phyloP scores from a whole-genome alignment of 2,329 filamentous ascomycete species.

The Sporothrix phasma region DNA sequence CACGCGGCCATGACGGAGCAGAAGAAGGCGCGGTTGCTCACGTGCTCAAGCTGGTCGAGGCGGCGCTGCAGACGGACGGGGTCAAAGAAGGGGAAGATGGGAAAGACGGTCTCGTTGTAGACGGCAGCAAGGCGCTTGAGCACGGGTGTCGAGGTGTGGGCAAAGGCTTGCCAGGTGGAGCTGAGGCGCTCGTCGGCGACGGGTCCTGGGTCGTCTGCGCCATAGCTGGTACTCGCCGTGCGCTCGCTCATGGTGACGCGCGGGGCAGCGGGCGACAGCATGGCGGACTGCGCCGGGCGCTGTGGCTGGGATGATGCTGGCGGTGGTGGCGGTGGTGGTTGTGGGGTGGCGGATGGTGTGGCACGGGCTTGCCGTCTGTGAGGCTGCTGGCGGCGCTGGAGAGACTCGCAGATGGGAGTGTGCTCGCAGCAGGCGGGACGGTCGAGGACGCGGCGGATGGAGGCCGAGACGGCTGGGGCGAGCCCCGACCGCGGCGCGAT shows the following conservation, averaged over 20 bases:
- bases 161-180: constrained; percentile 19
- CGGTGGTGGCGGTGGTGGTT: background rate
- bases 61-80: constrained; percentile 17
- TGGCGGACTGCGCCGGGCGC: background rate
- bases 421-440: background rate
- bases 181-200: constrained; percentile 16
- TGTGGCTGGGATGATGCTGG: background rate
- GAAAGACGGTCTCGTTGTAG: constrained; percentile 21
- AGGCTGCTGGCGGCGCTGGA: background rate
- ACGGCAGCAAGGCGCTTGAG: constrained; percentile 17
- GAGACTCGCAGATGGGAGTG: background rate
- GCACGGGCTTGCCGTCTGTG: background rate
- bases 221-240: background rate
- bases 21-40: constrained; percentile 22
- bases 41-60: constrained; percentile 20
- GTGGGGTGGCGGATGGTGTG: background rate
- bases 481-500: constrained; percentile 17
- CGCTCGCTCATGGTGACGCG: constrained; percentile 5
- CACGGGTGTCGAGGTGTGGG: constrained; percentile 19
- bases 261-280: background rate
- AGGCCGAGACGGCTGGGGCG: constrained; percentile 12
- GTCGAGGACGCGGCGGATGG: background rate
- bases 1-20: constrained; percentile 23
- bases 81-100: constrained; percentile 23
- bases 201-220: constrained; percentile 11